Percentiles rank a stretch among this genome's conserved stretches.
Conservation (phyloP, 805 yeast genomes). For the Metschnikowia similis region DNA sequence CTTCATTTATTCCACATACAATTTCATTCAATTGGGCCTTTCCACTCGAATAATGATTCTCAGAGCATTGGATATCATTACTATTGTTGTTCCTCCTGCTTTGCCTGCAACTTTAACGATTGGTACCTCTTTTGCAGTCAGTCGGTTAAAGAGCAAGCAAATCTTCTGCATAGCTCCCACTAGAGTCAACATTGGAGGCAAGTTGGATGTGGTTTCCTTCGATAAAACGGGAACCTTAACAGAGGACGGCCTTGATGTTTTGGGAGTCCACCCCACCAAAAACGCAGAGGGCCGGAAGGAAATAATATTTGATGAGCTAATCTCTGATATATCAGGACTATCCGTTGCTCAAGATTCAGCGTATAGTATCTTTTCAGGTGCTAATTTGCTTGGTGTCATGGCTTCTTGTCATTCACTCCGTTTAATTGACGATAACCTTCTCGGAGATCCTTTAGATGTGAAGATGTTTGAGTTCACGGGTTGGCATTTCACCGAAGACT, state of each 20-base stretch:
- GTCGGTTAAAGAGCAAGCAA: conserved; percentile 58
- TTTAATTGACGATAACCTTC: conserved; percentile 66
- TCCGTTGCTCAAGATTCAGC: conserved; percentile 1
- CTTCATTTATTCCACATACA: conserved; percentile 74
- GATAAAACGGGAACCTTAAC: conserved; percentile 98
- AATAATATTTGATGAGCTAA: conserved; percentile 30
- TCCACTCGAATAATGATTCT: conserved; percentile 66
- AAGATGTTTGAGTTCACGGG: conserved; percentile 90
- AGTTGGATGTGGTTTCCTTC: conserved; percentile 82
- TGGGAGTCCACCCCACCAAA: conserved; percentile 48
- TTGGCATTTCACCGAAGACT: conserved; percentile 73
- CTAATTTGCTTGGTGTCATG: conserved; percentile 41
- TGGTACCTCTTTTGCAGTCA: conserved; percentile 89
- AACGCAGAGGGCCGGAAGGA: conserved; percentile 40
- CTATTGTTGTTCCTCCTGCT: conserved; percentile 98
- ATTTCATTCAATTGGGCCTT: conserved; percentile 74
- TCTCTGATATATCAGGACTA: conserved; percentile 10
- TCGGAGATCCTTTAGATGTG: conserved; percentile 92
- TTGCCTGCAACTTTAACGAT: conserved; percentile 95
- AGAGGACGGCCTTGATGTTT: conserved; percentile 90
- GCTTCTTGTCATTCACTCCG: conserved; percentile 86
- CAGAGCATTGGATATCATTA: conserved; percentile 88
- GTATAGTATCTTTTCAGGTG: not conserved
- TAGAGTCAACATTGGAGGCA: conserved; percentile 93
- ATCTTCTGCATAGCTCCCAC: conserved; percentile 93